Conservation (phyloP, 73 alveolate species). For the Paramecium pentaurelia region DNA sequence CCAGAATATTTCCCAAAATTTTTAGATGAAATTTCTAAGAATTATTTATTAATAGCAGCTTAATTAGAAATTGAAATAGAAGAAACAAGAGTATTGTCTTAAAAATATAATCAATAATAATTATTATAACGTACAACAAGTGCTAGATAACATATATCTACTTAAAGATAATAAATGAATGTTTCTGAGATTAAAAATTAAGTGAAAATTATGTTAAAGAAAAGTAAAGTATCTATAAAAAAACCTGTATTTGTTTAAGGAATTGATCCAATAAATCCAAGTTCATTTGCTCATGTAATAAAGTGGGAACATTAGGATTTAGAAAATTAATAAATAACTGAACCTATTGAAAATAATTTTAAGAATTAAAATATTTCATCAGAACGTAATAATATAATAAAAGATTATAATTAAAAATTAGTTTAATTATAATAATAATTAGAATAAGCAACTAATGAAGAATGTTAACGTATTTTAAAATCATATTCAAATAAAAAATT, state of each 20-base stretch:
- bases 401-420: not conserved
- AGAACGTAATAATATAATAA: not conserved
- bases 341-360: not conserved
- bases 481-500: not conserved
- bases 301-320: constrained; percentile 46
- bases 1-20: constrained; percentile 20
- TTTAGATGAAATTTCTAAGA: not conserved
- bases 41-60: not conserved
- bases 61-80: constrained; percentile 25
- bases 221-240: not conserved
- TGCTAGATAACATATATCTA: not conserved
- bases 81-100: not conserved
- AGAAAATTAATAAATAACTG: not conserved
- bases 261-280: constrained; percentile 29
- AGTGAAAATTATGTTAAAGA: not conserved
- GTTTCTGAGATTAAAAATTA: constrained; percentile 13
- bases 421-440: constrained; percentile 4
- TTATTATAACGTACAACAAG: not conserved
- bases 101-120: constrained; percentile 9
- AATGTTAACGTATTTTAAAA: not conserved
- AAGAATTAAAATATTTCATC: not conserved
- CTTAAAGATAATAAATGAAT: not conserved
- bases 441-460: not conserved
- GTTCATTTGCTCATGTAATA: constrained; percentile 26
- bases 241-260: constrained; percentile 47